A percentile compares a stretch with the other conserved stretches of the same genome.
phyloP scores from a whole-genome alignment of 345 rosid genomes.

The Citrus glauca region DNA sequence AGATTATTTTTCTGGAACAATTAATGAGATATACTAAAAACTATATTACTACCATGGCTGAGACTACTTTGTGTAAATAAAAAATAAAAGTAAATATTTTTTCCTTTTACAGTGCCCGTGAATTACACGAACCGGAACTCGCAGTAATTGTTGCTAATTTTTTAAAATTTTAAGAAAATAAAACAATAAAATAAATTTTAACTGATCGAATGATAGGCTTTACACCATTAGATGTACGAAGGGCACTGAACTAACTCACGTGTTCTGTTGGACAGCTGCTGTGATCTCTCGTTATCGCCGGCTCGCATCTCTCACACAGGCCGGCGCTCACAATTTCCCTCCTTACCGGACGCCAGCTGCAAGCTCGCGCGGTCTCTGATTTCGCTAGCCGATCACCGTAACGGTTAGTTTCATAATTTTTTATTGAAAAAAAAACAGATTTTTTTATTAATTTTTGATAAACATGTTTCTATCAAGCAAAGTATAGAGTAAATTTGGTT shows the following conservation, averaged over 20 bases:
- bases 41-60: no score
- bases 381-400: neutral
- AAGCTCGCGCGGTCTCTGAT: neutral
- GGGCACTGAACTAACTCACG: no score
- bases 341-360: neutral
- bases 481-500: neutral
- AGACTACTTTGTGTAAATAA: no score
- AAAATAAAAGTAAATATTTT: neutral
- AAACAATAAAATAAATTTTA: neutral
- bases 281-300: neutral
- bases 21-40: no score
- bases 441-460: neutral
- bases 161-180: neutral
- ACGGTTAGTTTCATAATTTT: neutral
- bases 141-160: neutral
- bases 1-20: no score
- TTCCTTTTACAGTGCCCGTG: neutral
- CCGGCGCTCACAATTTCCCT: neutral
- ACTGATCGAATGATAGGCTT: neutral
- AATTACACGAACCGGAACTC: neutral
- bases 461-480: neutral
- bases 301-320: neutral
- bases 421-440: neutral
- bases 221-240: no score
- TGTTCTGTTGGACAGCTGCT: no score